Conservation (phyloP, 768 basidiomycete genomes). For the Russula vinacea region DNA sequence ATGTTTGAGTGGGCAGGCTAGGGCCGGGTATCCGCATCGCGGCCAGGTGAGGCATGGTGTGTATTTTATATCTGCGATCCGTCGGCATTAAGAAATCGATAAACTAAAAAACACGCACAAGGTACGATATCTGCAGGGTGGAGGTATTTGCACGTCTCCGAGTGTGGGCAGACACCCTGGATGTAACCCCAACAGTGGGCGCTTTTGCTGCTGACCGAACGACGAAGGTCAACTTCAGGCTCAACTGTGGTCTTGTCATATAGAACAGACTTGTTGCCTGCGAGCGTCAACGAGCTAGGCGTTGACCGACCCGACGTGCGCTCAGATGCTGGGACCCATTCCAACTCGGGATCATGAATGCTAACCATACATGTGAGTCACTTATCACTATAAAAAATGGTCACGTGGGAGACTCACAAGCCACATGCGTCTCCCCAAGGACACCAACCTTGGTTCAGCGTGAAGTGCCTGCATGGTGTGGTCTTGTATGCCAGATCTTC, state of each 20-base stretch:
- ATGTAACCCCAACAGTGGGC: constrained; percentile 24
- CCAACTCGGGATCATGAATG: constrained; percentile 19
- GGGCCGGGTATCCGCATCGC: constrained; percentile 14
- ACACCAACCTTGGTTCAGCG: constrained; percentile 20
- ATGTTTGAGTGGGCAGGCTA: constrained; percentile 14
- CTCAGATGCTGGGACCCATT: constrained; percentile 6
- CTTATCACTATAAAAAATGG: neutral
- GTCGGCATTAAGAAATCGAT: neutral
- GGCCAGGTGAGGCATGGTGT: constrained; percentile 21
- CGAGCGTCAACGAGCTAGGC: constrained; percentile 11
- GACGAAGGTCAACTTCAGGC: neutral
- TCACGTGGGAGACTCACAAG: constrained; percentile 4
- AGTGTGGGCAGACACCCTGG: constrained; percentile 17
- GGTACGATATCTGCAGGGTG: constrained; percentile 8
- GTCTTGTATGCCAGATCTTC: constrained; percentile 21
- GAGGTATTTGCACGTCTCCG: neutral
- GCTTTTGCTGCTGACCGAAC: constrained; percentile 8
- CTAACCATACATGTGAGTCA: neutral
- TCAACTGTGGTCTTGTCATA: neutral
- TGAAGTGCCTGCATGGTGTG: constrained; percentile 18
- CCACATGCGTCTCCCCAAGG: constrained; percentile 21
- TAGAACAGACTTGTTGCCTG: neutral
- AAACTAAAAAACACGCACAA: neutral
- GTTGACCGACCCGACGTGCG: constrained; percentile 16
- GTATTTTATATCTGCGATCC: constrained; percentile 14